These are phyloP conservation scores for Gardenia jasminoides DNA, from an alignment of 257 asterid species.

Conservation along the genomic window DNA sequence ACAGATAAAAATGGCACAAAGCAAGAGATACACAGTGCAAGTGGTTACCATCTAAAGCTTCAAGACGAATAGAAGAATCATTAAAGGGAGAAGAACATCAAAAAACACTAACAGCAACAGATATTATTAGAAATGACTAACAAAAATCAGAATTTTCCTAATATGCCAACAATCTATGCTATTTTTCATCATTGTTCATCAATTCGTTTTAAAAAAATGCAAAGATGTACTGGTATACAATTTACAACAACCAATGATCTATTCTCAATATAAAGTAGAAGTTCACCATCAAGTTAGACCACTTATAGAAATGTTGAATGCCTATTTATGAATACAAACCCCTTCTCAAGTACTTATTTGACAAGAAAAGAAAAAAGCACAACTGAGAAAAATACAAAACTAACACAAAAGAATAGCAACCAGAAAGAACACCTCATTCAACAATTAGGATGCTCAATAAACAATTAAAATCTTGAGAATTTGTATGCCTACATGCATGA, in stretches of 20 bases:
- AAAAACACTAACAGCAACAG: neutral
- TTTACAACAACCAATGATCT: too few species aligned
- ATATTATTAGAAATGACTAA: too few species aligned
- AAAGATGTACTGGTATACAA: neutral
- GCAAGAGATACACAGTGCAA: neutral
- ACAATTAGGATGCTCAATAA: neutral
- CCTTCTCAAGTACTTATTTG: slow-evolving; percentile 1
- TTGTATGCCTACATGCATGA: neutral
- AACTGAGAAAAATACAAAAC: too few species aligned
- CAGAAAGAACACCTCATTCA: neutral
- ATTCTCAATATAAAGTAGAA: too few species aligned
- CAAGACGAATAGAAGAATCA: neutral
- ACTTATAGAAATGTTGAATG: neutral
- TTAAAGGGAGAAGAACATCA: neutral
- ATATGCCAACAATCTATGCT: neutral
- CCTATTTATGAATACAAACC: neutral
- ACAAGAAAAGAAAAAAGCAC: too few species aligned
- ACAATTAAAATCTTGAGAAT: neutral
- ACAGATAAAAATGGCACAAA: neutral
- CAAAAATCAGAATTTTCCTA: neutral
- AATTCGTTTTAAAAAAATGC: neutral
- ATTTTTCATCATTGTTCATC: neutral
- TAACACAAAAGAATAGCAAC: neutral
- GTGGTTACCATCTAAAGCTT: neutral
- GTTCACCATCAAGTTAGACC: neutral